Evolutionary conservation across 306 rosid species (phyloP), one percentile per base, ranked within the genome.

Genomic region (Cajanus cajan): DNA sequence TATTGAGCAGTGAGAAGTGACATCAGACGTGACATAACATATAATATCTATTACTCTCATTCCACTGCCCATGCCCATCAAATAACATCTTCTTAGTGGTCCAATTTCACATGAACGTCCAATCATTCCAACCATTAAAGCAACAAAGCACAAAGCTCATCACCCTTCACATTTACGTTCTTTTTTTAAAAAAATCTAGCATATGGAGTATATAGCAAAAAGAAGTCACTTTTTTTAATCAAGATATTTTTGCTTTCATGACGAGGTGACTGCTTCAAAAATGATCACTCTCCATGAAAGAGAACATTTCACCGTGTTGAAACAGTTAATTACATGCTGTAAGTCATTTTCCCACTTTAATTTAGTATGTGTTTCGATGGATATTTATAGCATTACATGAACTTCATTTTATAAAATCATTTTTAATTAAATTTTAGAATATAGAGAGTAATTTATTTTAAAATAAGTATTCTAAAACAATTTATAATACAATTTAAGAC

Each of bases 81-180:
- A 61, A 58, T 78, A 58, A 0, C 13, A 13, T 31, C 48, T 9
- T 62, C 22, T 39, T 50, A 24, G 13, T 62, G 78, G 57, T 71
- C 18, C n/a, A 79, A 18, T 40, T 69, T 70, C 13, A 4, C 40
- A 0, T 13, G 4, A 58, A 45, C 8, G 24, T 70, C 63, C 15
- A 68, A 43, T 78, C 44, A 40, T 45, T 61, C 72, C 50, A 61
- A 59, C 44, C 78, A 13, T 2, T 66, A n/a, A 58, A 69, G 70
- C 70, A 6, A 19, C n/a, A n/a, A n/a, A n/a, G n/a, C 63, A 10
- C 24, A 7, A 68, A 36, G 4, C 6, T 44, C 0, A 0, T 13
- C 31, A 15, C 21, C 7, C 43, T 14, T 79, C 78, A 33, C 54
- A 22, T 41, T 36, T 50, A n/a, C 44, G 44, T 5, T 14, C 8